These are phyloP conservation scores for Psophocarpus tetragonolobus DNA, from an alignment of 306 rosid species.

Conservation along the genomic window DNA sequence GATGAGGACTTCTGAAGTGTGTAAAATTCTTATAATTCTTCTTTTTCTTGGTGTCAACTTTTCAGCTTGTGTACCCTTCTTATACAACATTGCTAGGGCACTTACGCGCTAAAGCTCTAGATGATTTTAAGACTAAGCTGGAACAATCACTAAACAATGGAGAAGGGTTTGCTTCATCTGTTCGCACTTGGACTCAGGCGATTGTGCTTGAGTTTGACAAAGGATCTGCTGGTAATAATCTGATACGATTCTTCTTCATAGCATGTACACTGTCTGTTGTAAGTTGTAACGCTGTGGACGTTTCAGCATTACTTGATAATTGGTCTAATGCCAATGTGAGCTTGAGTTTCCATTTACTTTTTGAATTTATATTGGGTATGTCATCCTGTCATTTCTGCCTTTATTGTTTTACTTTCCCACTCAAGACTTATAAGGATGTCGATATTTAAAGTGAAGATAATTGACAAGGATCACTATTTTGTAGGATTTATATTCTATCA, in stretches of 20 bases:
- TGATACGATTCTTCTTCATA: constrained; percentile 13
- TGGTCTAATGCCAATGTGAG: constrained; percentile 11
- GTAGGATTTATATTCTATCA: background rate
- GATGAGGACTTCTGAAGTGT: background rate
- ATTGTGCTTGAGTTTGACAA: constrained; percentile 64
- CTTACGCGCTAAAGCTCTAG: constrained; percentile 58
- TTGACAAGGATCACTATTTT: background rate
- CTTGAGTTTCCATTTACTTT: constrained; percentile 10
- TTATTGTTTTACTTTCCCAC: background rate
- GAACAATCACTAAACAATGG: constrained; percentile 68
- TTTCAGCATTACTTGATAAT: constrained; percentile 18
- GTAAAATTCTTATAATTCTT: background rate
- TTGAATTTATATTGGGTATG: constrained; percentile 25
- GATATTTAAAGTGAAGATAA: background rate
- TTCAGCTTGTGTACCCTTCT: constrained; percentile 73
- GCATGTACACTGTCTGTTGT: constrained; percentile 10
- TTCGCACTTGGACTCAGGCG: constrained; percentile 42
- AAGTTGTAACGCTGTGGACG: constrained; percentile 21
- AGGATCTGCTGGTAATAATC: constrained; percentile 67
- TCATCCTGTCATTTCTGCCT: background rate
- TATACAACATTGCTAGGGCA: constrained; percentile 69
- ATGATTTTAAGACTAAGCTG: constrained; percentile 61
- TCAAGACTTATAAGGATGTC: background rate
- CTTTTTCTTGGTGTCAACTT: constrained; percentile 34
- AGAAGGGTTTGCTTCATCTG: constrained; percentile 76